Conservation (phyloP, 169 alveolate genomes). For the Plasmodium reichenowi region DNA sequence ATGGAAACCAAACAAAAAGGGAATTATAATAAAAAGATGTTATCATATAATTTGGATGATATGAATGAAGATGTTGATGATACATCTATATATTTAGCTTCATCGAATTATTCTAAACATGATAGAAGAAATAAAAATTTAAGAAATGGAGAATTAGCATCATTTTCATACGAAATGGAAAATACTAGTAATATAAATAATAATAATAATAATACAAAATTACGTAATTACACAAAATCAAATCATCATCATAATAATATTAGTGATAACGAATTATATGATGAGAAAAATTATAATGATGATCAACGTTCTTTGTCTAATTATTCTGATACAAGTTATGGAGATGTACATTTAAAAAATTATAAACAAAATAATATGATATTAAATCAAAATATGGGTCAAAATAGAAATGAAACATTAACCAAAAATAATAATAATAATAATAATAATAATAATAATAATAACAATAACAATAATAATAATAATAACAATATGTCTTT, state of each 20-base stretch:
- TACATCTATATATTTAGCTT: constrained; percentile 8
- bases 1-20: constrained; percentile 48
- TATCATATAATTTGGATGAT: constrained; percentile 45
- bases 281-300: constrained; percentile 24
- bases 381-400: constrained; percentile 16
- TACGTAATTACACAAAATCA: constrained; percentile 8
- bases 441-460: background rate
- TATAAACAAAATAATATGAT: constrained; percentile 24
- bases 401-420: constrained; percentile 20
- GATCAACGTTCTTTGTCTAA: background rate
- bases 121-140: constrained; percentile 27
- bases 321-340: constrained; percentile 3
- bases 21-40: constrained; percentile 28
- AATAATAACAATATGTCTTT: background rate
- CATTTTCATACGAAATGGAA: constrained; percentile 29
- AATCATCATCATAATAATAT: constrained; percentile 27
- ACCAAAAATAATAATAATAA: constrained; percentile 6
- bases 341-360: background rate
- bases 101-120: constrained; percentile 35
- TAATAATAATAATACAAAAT: no score
- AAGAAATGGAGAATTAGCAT: background rate
- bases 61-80: constrained; percentile 56
- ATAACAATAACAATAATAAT: no score
- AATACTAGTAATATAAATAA: background rate
- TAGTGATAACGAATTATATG: constrained; percentile 9